Evolutionary conservation across 192 early-diverging fungal species (phyloP).

Genomic region (Coemansia sp.): DNA sequence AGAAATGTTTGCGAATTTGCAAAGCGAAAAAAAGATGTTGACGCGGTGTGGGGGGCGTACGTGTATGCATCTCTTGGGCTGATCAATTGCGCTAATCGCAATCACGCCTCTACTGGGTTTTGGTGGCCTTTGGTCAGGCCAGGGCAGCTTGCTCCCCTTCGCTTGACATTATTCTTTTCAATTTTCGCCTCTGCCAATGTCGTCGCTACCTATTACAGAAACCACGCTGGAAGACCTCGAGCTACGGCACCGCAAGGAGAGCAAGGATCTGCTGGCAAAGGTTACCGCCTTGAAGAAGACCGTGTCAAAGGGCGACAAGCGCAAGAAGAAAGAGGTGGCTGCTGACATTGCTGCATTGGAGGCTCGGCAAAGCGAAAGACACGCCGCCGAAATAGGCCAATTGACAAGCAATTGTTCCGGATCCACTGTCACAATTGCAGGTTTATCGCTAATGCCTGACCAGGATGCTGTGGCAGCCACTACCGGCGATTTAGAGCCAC

Average conservation of each 20-base stretch:
- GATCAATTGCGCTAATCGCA: background rate
- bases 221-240: constrained; percentile 59
- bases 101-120: background rate
- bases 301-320: constrained; percentile 77
- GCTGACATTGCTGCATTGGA: constrained; percentile 70
- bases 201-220: background rate
- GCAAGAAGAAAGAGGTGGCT: constrained; percentile 80
- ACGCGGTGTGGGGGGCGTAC: background rate
- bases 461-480: constrained; percentile 25
- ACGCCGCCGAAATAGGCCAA: constrained; percentile 59
- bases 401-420: background rate
- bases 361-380: constrained; percentile 57
- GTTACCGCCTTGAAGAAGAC: constrained; percentile 76
- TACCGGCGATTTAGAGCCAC: constrained; percentile 16
- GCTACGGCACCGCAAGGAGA: constrained; percentile 74
- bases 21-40: background rate
- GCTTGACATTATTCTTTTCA: background rate
- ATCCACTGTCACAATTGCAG: background rate
- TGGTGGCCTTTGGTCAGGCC: background rate
- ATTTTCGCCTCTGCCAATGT: background rate
- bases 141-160: background rate
- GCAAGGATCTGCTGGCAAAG: constrained; percentile 66
- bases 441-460: background rate
- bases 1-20: background rate
- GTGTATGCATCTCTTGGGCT: background rate